A percentile compares a stretch with the other conserved stretches of the same genome.
Conservation (phyloP, 83 land plant species). For the Diphasiastrum complanatum region DNA sequence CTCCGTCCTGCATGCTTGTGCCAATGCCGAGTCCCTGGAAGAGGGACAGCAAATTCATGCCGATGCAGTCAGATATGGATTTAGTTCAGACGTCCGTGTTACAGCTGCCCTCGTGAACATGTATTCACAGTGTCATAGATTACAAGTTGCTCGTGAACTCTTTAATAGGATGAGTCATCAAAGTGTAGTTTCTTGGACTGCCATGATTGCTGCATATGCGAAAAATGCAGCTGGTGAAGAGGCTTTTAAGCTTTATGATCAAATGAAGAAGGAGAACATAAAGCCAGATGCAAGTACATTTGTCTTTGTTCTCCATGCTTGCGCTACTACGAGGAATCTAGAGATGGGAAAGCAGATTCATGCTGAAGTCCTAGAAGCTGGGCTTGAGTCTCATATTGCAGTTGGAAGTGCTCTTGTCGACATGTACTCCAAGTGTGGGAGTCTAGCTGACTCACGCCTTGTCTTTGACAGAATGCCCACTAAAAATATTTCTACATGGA, state of each 20-base stretch:
- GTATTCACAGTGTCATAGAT: conserved; percentile 32
- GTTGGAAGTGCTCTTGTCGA: conserved; percentile 6
- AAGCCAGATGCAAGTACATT: not conserved
- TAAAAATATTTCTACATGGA: not conserved
- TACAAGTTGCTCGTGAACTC: conserved; percentile 6
- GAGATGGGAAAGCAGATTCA: conserved; percentile 11
- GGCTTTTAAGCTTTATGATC: conserved; percentile 1
- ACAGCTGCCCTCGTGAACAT: not conserved
- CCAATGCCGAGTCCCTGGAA: not conserved
- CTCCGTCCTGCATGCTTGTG: not conserved
- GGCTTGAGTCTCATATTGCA: not conserved
- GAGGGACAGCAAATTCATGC: not conserved
- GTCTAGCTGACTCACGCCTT: not conserved
- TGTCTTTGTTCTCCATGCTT: conserved; percentile 2
- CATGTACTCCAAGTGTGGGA: conserved; percentile 11
- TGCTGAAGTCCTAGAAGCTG: not conserved
- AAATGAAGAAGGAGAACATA: conserved; percentile 2
- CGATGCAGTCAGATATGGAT: not conserved
- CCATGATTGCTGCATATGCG: conserved; percentile 15
- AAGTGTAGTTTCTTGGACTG: conserved; percentile 1
- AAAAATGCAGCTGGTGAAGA: not conserved
- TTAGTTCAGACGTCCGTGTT: not conserved
- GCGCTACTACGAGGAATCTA: not conserved
- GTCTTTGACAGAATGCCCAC: conserved; percentile 5
- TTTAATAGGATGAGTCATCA: not conserved